phyloP scores from a whole-genome alignment of 441 rosid species.

The Adansonia gregorii region DNA sequence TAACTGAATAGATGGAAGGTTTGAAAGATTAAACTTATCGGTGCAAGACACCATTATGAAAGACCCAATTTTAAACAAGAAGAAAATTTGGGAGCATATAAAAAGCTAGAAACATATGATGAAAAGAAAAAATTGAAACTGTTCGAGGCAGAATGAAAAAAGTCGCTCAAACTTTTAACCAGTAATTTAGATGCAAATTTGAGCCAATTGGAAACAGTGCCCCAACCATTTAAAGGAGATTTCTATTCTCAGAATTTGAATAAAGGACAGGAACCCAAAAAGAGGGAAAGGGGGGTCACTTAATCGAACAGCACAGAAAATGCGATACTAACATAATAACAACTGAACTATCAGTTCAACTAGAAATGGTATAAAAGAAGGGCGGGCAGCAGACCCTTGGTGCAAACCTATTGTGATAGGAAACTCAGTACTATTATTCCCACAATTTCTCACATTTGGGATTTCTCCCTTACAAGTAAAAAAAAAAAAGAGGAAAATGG shows the following conservation, averaged over 20 bases:
- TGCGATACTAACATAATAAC: not conserved
- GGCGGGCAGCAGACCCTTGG: not conserved
- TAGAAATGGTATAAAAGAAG: not conserved
- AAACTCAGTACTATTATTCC: not conserved
- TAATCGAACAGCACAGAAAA: not conserved
- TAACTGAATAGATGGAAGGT: too few species aligned
- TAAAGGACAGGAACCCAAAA: too few species aligned
- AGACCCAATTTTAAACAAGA: too few species aligned
- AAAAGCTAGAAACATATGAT: not conserved
- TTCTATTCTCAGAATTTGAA: not conserved
- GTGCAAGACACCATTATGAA: too few species aligned
- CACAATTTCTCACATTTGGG: not conserved
- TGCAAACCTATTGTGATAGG: not conserved
- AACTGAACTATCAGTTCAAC: not conserved
- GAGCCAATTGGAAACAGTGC: not conserved
- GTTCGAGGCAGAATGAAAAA: not conserved
- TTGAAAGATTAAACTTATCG: too few species aligned
- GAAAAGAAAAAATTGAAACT: not conserved
- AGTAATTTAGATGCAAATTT: not conserved
- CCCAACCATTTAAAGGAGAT: not conserved
- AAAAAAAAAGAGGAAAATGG: not conserved
- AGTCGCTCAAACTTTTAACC: not conserved
- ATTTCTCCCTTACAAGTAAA: not conserved
- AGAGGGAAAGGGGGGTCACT: not conserved
- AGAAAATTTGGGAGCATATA: too few species aligned